A percentile compares a stretch with the other conserved stretches of the same genome.
Evolutionary conservation across 1,139 yeast species (phyloP).

Genomic region (Taphrina wiesneri): DNA sequence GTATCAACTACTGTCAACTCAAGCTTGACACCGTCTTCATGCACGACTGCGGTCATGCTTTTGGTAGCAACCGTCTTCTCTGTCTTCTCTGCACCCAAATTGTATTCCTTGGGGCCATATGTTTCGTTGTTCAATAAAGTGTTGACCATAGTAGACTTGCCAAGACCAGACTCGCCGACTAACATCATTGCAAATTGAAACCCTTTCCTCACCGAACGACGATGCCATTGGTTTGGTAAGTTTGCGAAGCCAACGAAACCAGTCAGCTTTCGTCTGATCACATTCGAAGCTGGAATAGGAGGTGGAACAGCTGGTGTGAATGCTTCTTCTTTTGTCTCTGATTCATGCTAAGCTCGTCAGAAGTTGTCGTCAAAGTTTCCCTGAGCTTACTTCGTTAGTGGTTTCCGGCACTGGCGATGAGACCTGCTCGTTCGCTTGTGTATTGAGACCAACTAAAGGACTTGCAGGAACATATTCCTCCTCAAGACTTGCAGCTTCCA

Average conservation of each 20-base stretch:
- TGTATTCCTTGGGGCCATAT: constrained; percentile 41
- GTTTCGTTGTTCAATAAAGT: constrained; percentile 72
- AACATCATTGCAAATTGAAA: constrained; percentile 85
- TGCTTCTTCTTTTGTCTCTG: background rate
- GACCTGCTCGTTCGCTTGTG: background rate
- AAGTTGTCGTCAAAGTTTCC: background rate
- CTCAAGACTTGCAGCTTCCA: constrained; percentile 6
- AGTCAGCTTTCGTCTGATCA: constrained; percentile 32
- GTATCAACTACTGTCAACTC: constrained; percentile 83
- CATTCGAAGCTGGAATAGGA: constrained; percentile 20
- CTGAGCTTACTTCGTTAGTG: background rate
- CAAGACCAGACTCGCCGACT: constrained; percentile 86
- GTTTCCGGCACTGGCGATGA: background rate
- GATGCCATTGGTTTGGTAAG: constrained; percentile 98
- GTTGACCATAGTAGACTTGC: constrained; percentile 88
- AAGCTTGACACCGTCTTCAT: constrained; percentile 89
- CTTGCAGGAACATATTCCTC: constrained; percentile 14
- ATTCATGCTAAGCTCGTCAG: background rate
- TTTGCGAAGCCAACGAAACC: constrained; percentile 98
- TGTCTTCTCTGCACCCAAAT: constrained; percentile 37
- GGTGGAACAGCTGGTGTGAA: constrained; percentile 19
- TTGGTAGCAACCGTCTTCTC: constrained; percentile 60
- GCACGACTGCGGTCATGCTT: constrained; percentile 70
- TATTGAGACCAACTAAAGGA: background rate
- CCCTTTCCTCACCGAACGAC: constrained; percentile 92